These are phyloP conservation scores for Penicillium paradoxum DNA, from an alignment of 495 filamentous ascomycete species.

Conservation along the genomic window DNA sequence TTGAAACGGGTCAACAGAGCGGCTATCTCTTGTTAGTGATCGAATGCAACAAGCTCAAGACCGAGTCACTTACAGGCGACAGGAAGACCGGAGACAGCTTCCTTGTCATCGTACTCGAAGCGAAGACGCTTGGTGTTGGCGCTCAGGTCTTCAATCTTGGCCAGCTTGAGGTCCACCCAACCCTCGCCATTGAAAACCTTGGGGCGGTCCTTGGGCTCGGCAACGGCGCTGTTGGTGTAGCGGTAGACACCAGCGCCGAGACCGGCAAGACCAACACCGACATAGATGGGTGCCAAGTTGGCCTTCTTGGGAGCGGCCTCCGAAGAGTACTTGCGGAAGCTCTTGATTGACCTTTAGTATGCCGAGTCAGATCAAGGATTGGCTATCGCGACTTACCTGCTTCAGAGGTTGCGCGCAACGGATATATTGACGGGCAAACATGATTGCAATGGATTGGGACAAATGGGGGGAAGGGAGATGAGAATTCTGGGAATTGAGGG, in stretches of 20 bases:
- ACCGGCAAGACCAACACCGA: slow-evolving; percentile 39
- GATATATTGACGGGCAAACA: slow-evolving; percentile 49
- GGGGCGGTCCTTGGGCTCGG: slow-evolving; percentile 35
- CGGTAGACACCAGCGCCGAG: slow-evolving; percentile 40
- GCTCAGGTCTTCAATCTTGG: slow-evolving; percentile 70
- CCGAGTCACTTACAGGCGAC: slow-evolving; percentile 58
- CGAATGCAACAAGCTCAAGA: not conserved
- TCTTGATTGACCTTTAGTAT: slow-evolving; percentile 23
- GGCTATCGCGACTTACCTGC: slow-evolving; percentile 33
- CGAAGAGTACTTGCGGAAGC: slow-evolving; percentile 49
- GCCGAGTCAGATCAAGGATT: not conserved
- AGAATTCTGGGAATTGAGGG: slow-evolving; percentile 6
- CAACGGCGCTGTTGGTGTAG: slow-evolving; percentile 33
- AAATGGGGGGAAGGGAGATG: slow-evolving; percentile 9
- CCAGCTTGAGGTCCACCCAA: slow-evolving; percentile 73
- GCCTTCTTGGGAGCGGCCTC: slow-evolving; percentile 39
- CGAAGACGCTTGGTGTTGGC: slow-evolving; percentile 86
- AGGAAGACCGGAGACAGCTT: slow-evolving; percentile 74
- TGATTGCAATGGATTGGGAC: slow-evolving; percentile 22
- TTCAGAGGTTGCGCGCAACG: slow-evolving; percentile 45
- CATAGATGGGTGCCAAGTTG: slow-evolving; percentile 38
- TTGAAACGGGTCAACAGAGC: slow-evolving; percentile 86
- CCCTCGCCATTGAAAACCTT: slow-evolving; percentile 78
- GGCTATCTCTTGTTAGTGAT: slow-evolving; percentile 36
- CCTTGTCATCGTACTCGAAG: slow-evolving; percentile 76